These are phyloP conservation scores for Mycena rosella DNA, from an alignment of 768 basidiomycete genomes.

Conservation along the genomic window DNA sequence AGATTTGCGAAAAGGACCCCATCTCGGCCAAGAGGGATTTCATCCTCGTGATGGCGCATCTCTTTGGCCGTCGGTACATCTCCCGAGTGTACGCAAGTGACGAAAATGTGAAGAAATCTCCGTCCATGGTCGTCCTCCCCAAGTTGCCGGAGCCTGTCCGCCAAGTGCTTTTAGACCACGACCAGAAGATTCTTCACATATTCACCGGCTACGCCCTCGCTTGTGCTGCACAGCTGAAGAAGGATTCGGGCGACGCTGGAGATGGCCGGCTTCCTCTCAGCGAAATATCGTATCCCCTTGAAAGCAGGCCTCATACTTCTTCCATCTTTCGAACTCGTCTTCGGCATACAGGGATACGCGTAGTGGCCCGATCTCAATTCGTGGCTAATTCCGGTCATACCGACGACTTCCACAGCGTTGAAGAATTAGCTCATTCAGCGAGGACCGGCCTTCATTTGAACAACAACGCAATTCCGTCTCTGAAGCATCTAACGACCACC, in stretches of 20 bases:
- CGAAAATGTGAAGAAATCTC: slow-evolving; percentile 56
- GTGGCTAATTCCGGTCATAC: slow-evolving; percentile 77
- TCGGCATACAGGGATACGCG: slow-evolving; percentile 49
- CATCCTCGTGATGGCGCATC: slow-evolving; percentile 69
- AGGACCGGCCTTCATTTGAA: slow-evolving; percentile 68
- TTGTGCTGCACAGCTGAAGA: slow-evolving; percentile 56
- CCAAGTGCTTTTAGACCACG: slow-evolving; percentile 59
- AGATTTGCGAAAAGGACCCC: slow-evolving; percentile 56
- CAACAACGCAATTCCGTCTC: slow-evolving; percentile 70
- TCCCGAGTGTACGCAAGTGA: slow-evolving; percentile 57
- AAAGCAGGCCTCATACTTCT: slow-evolving; percentile 21
- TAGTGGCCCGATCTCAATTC: slow-evolving; percentile 68
- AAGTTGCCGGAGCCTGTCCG: slow-evolving; percentile 56
- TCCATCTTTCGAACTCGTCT: slow-evolving; percentile 54
- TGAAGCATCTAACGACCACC: slow-evolving; percentile 49
- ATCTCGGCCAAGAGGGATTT: slow-evolving; percentile 62
- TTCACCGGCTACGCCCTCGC: slow-evolving; percentile 68
- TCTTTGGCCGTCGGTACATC: slow-evolving; percentile 73
- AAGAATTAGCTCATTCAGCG: slow-evolving; percentile 65
- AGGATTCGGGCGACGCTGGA: slow-evolving; percentile 49
- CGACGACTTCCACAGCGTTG: slow-evolving; percentile 64
- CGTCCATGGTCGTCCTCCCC: slow-evolving; percentile 70
- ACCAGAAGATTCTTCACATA: slow-evolving; percentile 62
- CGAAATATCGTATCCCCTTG: slow-evolving; percentile 38
- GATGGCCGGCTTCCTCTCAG: slow-evolving; percentile 67